These are phyloP conservation scores for Talaromyces sp. DNA, from an alignment of 2,329 filamentous ascomycete species.

Conservation along the genomic window DNA sequence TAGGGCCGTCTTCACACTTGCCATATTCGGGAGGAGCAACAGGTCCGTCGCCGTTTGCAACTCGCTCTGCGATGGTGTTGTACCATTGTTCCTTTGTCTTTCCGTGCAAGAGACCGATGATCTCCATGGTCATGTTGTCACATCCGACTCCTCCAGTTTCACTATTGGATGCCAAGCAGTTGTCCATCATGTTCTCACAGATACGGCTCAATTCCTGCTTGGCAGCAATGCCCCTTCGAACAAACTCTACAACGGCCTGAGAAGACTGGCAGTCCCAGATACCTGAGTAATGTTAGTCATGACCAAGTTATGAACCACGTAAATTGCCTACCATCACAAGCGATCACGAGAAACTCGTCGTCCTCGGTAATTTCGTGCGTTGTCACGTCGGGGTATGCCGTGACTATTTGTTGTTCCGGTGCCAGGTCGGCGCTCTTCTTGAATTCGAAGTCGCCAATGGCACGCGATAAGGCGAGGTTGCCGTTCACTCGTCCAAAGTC, in stretches of 20 bases:
- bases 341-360: conserved; percentile 91
- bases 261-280: conserved; percentile 99
- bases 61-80: conserved; percentile 85
- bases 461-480: conserved; percentile 91
- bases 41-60: conserved; percentile 93
- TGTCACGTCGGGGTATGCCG: conserved; percentile 90
- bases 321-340: conserved; percentile 72
- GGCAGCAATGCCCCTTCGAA: conserved; percentile 88
- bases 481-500: conserved; percentile 98
- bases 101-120: conserved; percentile 83
- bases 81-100: conserved; percentile 98
- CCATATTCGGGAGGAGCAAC: conserved; percentile 99
- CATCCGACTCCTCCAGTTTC: conserved; percentile 97
- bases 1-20: conserved; percentile 58
- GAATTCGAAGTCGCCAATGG: conserved; percentile 99
- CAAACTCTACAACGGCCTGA: conserved; percentile 94
- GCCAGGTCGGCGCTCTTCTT: conserved; percentile 97
- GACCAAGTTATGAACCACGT: conserved; percentile 1
- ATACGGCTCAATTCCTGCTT: conserved; percentile 94
- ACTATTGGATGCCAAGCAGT: conserved; percentile 94
- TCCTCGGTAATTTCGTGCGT: conserved; percentile 85
- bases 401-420: conserved; percentile 98
- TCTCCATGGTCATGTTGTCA: conserved; percentile 98
- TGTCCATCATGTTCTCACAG: conserved; percentile 99
- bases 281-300: conserved; percentile 48